Percentiles rank a stretch among this genome's conserved stretches.
phyloP scores from a whole-genome alignment of 176 grass and related monocot genomes.

The Puya raimondii region DNA sequence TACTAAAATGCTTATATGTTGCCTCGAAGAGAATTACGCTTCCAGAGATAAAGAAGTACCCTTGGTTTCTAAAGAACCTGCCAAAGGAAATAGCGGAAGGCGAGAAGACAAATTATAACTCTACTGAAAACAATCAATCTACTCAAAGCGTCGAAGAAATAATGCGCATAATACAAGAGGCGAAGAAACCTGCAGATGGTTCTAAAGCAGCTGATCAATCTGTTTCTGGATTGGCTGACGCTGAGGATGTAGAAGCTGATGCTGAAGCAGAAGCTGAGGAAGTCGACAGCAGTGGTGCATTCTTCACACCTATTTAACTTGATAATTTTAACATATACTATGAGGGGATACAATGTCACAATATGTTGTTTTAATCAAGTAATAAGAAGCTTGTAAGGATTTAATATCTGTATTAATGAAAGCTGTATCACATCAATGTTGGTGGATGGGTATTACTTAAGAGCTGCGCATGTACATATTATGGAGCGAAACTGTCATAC shows the following conservation, averaged over 20 bases:
- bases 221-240: conserved; percentile 36
- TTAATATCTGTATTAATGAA: no score
- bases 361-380: neutral
- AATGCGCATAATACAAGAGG: conserved; percentile 74
- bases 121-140: conserved; percentile 3
- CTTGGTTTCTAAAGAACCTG: conserved; percentile 82
- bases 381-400: neutral
- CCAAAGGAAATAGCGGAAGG: conserved; percentile 61
- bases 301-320: conserved; percentile 3
- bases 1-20: conserved; percentile 2
- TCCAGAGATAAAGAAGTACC: conserved; percentile 82
- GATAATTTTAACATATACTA: neutral
- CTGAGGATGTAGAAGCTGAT: conserved; percentile 32
- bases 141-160: conserved; percentile 64
- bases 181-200: conserved; percentile 45
- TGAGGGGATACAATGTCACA: neutral
- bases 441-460: no score
- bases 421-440: no score
- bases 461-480: no score
- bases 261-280: conserved; percentile 8
- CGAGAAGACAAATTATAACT: conserved; percentile 48
- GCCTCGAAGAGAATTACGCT: conserved; percentile 66
- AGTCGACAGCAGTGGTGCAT: conserved; percentile 16
- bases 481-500: no score
- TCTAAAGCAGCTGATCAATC: conserved; percentile 24